Evolutionary conservation across 306 rosid genomes (phyloP).

Genomic region (Vicia sativa): DNA sequence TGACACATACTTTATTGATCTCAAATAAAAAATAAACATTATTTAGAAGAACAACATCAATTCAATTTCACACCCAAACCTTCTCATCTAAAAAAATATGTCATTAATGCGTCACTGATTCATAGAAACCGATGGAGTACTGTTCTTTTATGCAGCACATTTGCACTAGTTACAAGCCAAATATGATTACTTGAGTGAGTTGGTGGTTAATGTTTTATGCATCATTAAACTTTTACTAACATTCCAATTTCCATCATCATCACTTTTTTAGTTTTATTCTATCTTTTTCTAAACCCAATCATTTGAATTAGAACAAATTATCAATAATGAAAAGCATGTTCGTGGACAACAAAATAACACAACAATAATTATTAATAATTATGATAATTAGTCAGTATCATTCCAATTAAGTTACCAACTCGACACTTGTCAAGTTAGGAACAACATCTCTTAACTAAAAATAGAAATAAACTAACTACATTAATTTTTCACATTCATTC

Average conservation of each 20-base stretch:
- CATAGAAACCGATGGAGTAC: conserved; percentile 31
- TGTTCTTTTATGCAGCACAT: conserved; percentile 10
- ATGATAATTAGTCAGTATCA: conserved; percentile 46
- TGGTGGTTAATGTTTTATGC: neutral
- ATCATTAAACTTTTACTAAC: neutral
- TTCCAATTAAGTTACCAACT: conserved; percentile 37
- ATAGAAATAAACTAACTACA: conserved; percentile 28
- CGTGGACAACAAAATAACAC: conserved; percentile 27
- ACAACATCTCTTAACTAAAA: conserved; percentile 32
- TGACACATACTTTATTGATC: too few species aligned
- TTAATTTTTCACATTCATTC: conserved; percentile 25
- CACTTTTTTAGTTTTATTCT: neutral
- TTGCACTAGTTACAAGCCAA: conserved; percentile 9
- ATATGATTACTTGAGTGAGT: neutral
- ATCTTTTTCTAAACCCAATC: conserved; percentile 39
- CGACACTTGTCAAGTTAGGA: conserved; percentile 52
- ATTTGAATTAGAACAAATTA: conserved; percentile 44
- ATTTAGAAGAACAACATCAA: neutral
- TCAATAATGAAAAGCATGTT: conserved; percentile 44
- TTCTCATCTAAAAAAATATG: neutral
- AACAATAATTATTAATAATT: conserved; percentile 31
- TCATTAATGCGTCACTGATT: conserved; percentile 34
- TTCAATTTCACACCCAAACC: neutral
- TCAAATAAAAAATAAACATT: too few species aligned
- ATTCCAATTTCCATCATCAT: conserved; percentile 6